Evolutionary conservation across 2,329 filamentous ascomycete species (phyloP).

Genomic region (Colletotrichum graminicola): DNA sequence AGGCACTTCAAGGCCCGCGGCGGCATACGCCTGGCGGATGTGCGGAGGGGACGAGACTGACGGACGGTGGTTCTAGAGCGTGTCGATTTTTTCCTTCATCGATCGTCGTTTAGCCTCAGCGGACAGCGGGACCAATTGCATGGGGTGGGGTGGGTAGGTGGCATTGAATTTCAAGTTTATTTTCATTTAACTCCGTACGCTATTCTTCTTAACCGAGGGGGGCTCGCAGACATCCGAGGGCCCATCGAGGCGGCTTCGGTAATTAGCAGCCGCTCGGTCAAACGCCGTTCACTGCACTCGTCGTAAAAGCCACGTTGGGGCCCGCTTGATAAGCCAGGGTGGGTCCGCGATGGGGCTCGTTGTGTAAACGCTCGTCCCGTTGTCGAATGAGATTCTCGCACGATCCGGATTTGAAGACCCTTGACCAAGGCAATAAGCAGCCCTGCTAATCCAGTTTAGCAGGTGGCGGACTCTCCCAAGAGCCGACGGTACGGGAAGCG

Average conservation of each 20-base stretch:
- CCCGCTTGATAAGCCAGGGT: slow-evolving; percentile 24
- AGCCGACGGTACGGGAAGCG: slow-evolving; percentile 34
- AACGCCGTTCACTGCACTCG: slow-evolving; percentile 34
- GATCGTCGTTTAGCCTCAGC: slow-evolving; percentile 33
- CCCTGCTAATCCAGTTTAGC: slow-evolving; percentile 4
- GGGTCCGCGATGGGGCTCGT: slow-evolving; percentile 1
- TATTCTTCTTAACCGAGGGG: too few species aligned
- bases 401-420: slow-evolving; percentile 28
- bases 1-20: slow-evolving; percentile 37
- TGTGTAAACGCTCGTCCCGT: not conserved
- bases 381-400: slow-evolving; percentile 21
- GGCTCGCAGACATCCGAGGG: slow-evolving; percentile 37
- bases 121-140: slow-evolving; percentile 18
- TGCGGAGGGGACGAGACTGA: slow-evolving; percentile 31
- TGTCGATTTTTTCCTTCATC: slow-evolving; percentile 7
- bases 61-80: slow-evolving; percentile 25
- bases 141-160: slow-evolving; percentile 30
- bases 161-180: slow-evolving; percentile 22
- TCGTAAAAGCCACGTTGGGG: slow-evolving; percentile 30
- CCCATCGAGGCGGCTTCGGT: not conserved
- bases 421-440: slow-evolving; percentile 22
- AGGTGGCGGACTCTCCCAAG: slow-evolving; percentile 31
- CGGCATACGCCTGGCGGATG: slow-evolving; percentile 36
- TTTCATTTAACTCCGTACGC: not conserved
- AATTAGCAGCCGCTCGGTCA: slow-evolving; percentile 21